Evolutionary conservation across 1,284 basidiomycete species (phyloP).

Genomic region (Boletus semigastroideus): DNA sequence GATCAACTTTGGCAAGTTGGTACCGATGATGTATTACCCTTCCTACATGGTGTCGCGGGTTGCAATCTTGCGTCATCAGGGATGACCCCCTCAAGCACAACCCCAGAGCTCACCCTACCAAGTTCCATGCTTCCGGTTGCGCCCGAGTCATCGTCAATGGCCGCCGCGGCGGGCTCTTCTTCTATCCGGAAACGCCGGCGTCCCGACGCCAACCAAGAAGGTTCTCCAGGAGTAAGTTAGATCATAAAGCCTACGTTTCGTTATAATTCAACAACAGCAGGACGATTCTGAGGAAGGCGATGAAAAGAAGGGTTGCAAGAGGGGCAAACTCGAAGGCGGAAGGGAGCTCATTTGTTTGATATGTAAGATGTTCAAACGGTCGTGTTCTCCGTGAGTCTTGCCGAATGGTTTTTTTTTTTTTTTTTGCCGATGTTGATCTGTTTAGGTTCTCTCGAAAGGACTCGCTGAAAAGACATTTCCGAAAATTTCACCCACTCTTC

Average conservation of each 20-base stretch:
- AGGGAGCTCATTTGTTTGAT: background rate
- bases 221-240: constrained; percentile 1
- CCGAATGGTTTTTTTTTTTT: background rate
- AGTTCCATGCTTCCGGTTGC: background rate
- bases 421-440: background rate
- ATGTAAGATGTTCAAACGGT: background rate
- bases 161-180: background rate
- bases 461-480: constrained; percentile 12
- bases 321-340: background rate
- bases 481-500: background rate
- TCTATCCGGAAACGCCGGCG: background rate
- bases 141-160: background rate
- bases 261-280: background rate
- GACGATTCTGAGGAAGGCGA: background rate
- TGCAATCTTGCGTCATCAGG: background rate
- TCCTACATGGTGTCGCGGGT: background rate
- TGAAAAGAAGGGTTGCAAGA: background rate
- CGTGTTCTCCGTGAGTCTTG: background rate
- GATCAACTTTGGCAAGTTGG: background rate
- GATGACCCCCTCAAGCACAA: background rate
- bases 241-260: background rate
- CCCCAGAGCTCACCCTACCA: background rate
- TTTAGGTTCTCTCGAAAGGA: constrained; percentile 9
- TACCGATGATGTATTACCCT: background rate
- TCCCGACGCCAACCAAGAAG: background rate